Base-by-base conservation (phyloP, 257 asterid genomes). In the Penstemon newberryi region DNA sequence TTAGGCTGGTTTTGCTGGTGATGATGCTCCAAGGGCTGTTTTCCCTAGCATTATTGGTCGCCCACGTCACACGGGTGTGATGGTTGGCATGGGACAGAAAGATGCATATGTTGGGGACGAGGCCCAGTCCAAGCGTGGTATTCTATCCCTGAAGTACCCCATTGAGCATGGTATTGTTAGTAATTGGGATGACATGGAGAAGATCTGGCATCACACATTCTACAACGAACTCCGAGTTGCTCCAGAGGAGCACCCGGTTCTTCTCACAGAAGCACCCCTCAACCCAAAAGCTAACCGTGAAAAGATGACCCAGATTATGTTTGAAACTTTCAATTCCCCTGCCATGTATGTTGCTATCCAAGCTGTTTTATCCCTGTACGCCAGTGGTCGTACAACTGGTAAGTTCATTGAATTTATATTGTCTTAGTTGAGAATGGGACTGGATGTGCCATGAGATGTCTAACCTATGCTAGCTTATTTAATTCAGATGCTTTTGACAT, bases 1-100 rank as follows among this genome's bases (percentile, higher is more conserved):
- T 69, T 49, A 80, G 84, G 81, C 84, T 76, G 84, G 81, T 69
- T 80, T 80, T 80, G 84, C 81, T 60, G 84, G 84, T 60, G 84
- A 80, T 65, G 84, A 80, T 70, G 84, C 84, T 64, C 84, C 79
- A 4, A 61, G 79, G 67, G 84, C 84, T 33, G 84, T 80, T 56
- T 80, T 80, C 66, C 84, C 84, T 38, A 76, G 79, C 72, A 76
- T 80, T 52, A 75, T 80, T n/a, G 84, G 84, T 11, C 82, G 84
- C 39, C 84, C 84, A 5, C 82, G 81, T 53, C 84, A 76, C 81
- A 80, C 84, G 1, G 84, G 84, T 57, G 81, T 80, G 75, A 80
- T 76, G 81, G 84, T 80, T 46, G 84, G 84, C 67, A 80, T 80
- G 83, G 83, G 80, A 56, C 80, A 79, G 70, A 79, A 79, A 55